phyloP scores from a whole-genome alignment of 2,329 filamentous ascomycete genomes.

The Cadophora malorum region DNA sequence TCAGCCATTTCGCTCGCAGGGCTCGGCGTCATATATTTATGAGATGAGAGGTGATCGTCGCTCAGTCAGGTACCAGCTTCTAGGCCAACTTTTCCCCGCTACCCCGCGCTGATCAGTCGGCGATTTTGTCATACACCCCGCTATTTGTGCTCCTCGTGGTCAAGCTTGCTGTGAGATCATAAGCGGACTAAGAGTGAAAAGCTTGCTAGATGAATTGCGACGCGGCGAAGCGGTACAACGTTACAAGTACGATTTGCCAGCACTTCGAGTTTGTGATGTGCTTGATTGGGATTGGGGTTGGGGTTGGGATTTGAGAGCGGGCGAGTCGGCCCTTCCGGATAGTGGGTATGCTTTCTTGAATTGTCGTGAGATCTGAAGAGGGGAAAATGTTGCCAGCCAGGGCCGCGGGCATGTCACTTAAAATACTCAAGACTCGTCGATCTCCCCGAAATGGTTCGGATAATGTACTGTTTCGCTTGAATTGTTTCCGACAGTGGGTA shows the following conservation, averaged over 20 bases:
- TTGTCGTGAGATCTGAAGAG: background rate
- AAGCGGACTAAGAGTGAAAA: background rate
- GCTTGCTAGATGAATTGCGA: background rate
- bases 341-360: background rate
- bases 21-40: slow-evolving; percentile 2
- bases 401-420: background rate
- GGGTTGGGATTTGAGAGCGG: background rate
- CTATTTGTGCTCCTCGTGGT: slow-evolving; percentile 11
- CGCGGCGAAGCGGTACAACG: slow-evolving; percentile 23
- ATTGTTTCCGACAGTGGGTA: background rate
- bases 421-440: background rate
- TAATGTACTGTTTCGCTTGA: background rate
- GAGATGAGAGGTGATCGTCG: too few species aligned
- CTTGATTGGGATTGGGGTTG: background rate
- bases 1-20: slow-evolving; percentile 1
- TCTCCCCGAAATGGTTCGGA: background rate
- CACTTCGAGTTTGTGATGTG: background rate
- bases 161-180: background rate
- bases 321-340: background rate
- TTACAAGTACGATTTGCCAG: slow-evolving; percentile 25
- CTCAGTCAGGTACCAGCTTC: slow-evolving; percentile 1
- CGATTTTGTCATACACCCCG: slow-evolving; percentile 10
- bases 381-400: background rate
- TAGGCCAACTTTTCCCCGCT: too few species aligned
- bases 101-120: slow-evolving; percentile 3